Percentiles rank a stretch among this genome's conserved stretches.
phyloP scores from a whole-genome alignment of 352 stramenopile genomes.

The Phytophthora macrochlamydospora region DNA sequence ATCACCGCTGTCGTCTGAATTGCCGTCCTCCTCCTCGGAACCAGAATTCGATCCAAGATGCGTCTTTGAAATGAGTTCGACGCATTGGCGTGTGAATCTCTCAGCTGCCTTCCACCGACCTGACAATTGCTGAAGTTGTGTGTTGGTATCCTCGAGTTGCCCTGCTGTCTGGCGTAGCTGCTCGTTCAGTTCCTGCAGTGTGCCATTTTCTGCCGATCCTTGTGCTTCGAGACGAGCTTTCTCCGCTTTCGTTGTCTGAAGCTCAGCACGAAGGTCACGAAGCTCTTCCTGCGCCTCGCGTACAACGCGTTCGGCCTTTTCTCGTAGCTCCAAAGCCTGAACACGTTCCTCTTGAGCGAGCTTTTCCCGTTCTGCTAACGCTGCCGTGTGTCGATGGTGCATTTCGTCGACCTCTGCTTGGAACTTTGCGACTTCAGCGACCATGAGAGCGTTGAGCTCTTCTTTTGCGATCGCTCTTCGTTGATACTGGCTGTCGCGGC shows the following conservation, averaged over 20 bases:
- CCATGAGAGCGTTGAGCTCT: constrained; percentile 67
- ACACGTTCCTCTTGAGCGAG: constrained; percentile 24
- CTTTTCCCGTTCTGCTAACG: constrained; percentile 27
- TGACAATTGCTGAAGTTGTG: constrained; percentile 41
- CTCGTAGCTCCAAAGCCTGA: constrained; percentile 40
- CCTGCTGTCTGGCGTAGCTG: constrained; percentile 46
- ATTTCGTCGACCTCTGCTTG: constrained; percentile 40
- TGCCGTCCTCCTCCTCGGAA: constrained; percentile 14
- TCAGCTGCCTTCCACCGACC: constrained; percentile 37
- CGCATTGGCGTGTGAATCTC: constrained; percentile 18
- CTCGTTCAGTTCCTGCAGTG: constrained; percentile 63
- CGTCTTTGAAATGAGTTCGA: constrained; percentile 38
- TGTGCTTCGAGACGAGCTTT: constrained; percentile 52
- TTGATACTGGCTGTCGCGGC: constrained; percentile 30
- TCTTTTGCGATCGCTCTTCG: constrained; percentile 68
- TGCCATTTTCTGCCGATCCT: constrained; percentile 50
- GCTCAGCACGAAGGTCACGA: constrained; percentile 34
- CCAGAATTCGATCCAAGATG: constrained; percentile 1
- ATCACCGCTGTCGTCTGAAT: constrained; percentile 15
- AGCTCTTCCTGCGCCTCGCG: constrained; percentile 36
- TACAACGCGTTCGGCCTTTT: constrained; percentile 28
- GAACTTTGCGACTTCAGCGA: constrained; percentile 52
- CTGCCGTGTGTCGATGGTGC: constrained; percentile 21
- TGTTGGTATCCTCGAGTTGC: constrained; percentile 38
- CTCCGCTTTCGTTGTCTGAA: constrained; percentile 43